phyloP scores from a whole-genome alignment of 1,284 basidiomycete genomes.

The Microbotryomycetes sp. region DNA sequence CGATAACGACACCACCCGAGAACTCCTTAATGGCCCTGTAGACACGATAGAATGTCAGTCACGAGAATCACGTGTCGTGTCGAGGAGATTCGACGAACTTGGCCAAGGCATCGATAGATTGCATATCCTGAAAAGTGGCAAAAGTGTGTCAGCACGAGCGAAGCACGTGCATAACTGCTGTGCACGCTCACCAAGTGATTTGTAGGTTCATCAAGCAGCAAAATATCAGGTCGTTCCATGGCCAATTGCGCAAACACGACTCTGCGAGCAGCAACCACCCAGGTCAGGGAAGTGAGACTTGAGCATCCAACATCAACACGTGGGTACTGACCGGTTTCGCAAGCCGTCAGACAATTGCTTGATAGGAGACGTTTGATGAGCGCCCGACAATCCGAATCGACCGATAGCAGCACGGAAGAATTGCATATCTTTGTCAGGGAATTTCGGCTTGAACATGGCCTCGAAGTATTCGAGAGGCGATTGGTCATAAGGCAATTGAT shows the following conservation, averaged over 20 bases:
- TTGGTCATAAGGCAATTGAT: conserved; percentile 93
- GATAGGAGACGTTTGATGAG: conserved; percentile 91
- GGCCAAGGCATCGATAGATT: conserved; percentile 91
- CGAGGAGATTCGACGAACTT: too few species aligned
- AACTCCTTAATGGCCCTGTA: conserved; percentile 83
- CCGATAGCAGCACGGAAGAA: conserved; percentile 93
- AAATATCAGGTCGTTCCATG: conserved; percentile 46
- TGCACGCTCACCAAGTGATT: conserved; percentile 58
- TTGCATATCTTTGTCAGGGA: conserved; percentile 88
- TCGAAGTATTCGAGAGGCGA: conserved; percentile 94
- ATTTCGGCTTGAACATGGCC: conserved; percentile 68
- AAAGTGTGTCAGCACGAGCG: background rate
- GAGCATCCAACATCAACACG: conserved; percentile 4
- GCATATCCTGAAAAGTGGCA: conserved; percentile 59
- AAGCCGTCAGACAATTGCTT: conserved; percentile 91
- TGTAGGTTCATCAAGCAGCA: conserved; percentile 62
- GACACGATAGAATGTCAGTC: background rate
- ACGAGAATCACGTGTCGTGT: too few species aligned
- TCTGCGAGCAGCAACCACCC: conserved; percentile 45
- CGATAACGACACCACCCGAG: conserved; percentile 94
- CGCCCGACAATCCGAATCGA: conserved; percentile 87
- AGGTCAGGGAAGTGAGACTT: conserved; percentile 17
- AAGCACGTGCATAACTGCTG: background rate
- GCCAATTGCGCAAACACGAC: conserved; percentile 82
- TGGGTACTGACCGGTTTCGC: conserved; percentile 66